These are phyloP conservation scores for Amphirosellinia nigrospora DNA, from an alignment of 495 filamentous ascomycete species.

Conservation along the genomic window DNA sequence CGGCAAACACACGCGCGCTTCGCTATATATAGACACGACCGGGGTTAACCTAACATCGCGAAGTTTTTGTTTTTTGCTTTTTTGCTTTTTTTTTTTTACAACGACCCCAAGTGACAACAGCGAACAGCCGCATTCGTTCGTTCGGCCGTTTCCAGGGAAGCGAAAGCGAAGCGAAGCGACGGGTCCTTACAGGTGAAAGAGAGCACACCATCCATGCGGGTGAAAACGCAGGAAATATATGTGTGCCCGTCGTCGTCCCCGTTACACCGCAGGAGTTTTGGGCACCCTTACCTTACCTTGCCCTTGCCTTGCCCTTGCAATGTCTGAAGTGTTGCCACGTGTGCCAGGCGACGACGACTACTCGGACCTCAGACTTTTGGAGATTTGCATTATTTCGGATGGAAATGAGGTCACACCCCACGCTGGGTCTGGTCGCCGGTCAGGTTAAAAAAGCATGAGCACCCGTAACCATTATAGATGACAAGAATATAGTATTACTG, in stretches of 20 bases:
- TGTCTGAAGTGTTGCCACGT: slow-evolving; percentile 27
- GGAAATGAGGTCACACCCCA: background rate
- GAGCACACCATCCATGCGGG: background rate
- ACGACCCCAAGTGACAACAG: background rate
- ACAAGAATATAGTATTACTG: background rate
- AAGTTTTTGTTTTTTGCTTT: slow-evolving; percentile 4
- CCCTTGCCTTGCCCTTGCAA: slow-evolving; percentile 6
- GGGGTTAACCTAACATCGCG: slow-evolving; percentile 8
- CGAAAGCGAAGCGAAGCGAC: too few relatives aligned
- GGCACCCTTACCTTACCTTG: slow-evolving; percentile 24
- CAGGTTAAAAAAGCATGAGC: background rate
- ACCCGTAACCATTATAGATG: background rate
- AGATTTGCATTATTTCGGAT: background rate
- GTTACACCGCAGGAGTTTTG: slow-evolving; percentile 21
- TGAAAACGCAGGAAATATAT: slow-evolving; percentile 4
- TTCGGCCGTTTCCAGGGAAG: slow-evolving; percentile 17
- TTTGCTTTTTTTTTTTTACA: too few relatives aligned
- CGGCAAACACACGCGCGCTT: slow-evolving; percentile 27
- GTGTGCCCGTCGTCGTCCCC: too few relatives aligned
- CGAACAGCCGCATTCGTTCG: background rate
- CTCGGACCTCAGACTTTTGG: slow-evolving; percentile 10
- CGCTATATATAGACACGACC: slow-evolving; percentile 7
- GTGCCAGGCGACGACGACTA: slow-evolving; percentile 21
- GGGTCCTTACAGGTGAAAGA: slow-evolving; percentile 25
- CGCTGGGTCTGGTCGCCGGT: too few relatives aligned